A percentile compares a stretch with the other conserved stretches of the same genome.
Conservation (phyloP, 768 basidiomycete genomes). For the Serendipita vermifera region DNA sequence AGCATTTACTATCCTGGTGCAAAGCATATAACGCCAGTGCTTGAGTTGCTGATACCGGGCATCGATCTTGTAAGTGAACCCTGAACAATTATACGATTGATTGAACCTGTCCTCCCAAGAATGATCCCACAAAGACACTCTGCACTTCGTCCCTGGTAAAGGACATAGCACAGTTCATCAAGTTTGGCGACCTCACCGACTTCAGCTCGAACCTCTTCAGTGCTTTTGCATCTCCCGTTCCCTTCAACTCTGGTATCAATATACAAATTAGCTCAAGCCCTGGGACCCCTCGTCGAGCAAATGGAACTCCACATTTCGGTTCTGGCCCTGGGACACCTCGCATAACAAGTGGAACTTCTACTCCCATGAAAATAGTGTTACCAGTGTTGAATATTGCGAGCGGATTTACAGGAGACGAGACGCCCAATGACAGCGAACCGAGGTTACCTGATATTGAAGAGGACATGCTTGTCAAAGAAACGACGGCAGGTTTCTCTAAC, state of each 20-base stretch:
- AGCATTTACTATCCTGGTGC: conserved; percentile 70
- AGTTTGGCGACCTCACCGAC: conserved; percentile 49
- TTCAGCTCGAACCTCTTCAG: no score
- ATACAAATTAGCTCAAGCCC: background rate
- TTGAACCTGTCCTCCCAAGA: conserved; percentile 29
- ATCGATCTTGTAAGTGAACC: conserved; percentile 57
- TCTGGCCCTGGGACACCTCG: background rate
- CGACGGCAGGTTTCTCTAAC: conserved; percentile 62
- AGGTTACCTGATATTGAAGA: conserved; percentile 50
- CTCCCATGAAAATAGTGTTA: background rate
- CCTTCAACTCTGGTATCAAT: no score
- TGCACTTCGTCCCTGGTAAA: conserved; percentile 65
- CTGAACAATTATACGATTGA: background rate
- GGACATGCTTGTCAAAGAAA: conserved; percentile 54
- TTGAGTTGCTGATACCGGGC: conserved; percentile 71
- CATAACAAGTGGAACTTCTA: background rate
- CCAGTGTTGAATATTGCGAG: background rate
- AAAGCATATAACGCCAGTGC: conserved; percentile 64
- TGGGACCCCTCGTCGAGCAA: background rate
- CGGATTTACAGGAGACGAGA: conserved; percentile 16
- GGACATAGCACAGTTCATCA: conserved; percentile 62
- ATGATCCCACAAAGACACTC: conserved; percentile 66
- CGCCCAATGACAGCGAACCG: conserved; percentile 29
- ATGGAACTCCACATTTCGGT: background rate
- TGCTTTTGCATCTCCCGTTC: no score